Evolutionary conservation across 441 rosid genomes (phyloP), one percentile per base, ranked within the genome.

Genomic region (Mallotus repandus): DNA sequence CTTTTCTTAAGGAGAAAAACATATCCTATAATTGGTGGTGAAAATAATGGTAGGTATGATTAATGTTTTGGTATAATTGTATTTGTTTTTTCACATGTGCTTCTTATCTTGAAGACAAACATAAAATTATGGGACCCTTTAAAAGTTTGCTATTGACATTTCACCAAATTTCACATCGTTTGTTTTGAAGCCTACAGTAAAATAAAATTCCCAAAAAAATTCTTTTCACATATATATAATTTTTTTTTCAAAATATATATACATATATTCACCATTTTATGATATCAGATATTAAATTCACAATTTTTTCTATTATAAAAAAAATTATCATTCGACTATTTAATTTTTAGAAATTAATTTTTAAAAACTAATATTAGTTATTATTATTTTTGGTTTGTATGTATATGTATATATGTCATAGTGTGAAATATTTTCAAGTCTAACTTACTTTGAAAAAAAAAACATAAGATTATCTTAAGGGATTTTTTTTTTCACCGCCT

Each of bases 91-190:
- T 71, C 65, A 63, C 49, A 50, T 11, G 55, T 83, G 78, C 43
- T 52, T 43, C 70, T 58, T 56, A 68, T 69, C 59, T 69, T 21
- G 79, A 75, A 43, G 78, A 80, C 77, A 83, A 1, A 7, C 4
- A 21, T 25, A 25, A 25, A 25, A 25, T 25, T 25, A 16, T 77
- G 66, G 56, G 21, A 63, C 74, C 69, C 62, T 18, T n/a, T 14
- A 55, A 77, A 72, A n/a, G 74, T 54, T 66, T 60, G 57, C 69
- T 7, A 72, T 55, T 77, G 79, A 83, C 80, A 59, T 75, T 58
- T 63, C 78, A 77, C 74, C 83, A 61, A 46, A 66, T 25, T 43
- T 67, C 81, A 59, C 69, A 79, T 74, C 53, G 29, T 41, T 18
- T 14, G 13, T 25, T 25, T 25, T 25, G 2, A 25, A 25, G 29